phyloP scores from a whole-genome alignment of 1,284 basidiomycete species.

The Pascua sp. region DNA sequence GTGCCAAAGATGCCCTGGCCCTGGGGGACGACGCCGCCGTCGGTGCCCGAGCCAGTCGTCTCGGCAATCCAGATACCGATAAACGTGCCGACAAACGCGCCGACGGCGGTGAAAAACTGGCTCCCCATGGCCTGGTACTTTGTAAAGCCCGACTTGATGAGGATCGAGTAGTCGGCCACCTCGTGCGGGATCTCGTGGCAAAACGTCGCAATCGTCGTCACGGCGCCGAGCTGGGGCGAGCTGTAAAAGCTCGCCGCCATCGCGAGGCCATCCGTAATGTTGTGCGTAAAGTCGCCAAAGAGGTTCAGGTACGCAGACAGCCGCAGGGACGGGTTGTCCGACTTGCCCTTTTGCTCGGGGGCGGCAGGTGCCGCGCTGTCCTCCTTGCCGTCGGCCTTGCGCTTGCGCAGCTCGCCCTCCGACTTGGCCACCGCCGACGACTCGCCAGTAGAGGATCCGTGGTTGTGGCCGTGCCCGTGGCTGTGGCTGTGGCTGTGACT shows the following conservation, averaged over 20 bases:
- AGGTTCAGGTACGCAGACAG: conserved; percentile 84
- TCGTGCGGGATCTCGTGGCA: conserved; percentile 89
- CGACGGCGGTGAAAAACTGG: conserved; percentile 81
- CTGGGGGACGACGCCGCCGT: conserved; percentile 21
- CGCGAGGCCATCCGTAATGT: conserved; percentile 72
- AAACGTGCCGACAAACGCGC: conserved; percentile 84
- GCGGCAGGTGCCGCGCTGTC: conserved; percentile 12
- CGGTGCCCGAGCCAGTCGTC: conserved; percentile 48
- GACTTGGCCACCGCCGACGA: conserved; percentile 27
- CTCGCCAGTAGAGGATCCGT: conserved; percentile 53
- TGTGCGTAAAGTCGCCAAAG: conserved; percentile 73
- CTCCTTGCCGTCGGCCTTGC: conserved; percentile 33
- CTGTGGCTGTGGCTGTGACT: conserved; percentile 38
- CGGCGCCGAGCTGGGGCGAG: conserved; percentile 79
- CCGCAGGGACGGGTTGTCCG: conserved; percentile 57
- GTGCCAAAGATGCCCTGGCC: conserved; percentile 76
- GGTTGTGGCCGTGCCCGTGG: conserved; percentile 58
- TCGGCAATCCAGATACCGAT: conserved; percentile 76
- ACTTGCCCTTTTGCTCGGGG: conserved; percentile 21
- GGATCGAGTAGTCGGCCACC: conserved; percentile 81
- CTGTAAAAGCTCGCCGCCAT: conserved; percentile 91
- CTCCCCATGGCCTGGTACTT: conserved; percentile 85
- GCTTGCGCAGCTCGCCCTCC: conserved; percentile 26
- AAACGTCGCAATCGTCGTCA: conserved; percentile 84
- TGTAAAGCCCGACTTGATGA: conserved; percentile 81